phyloP scores from a whole-genome alignment of 139 green algal species.

The Haematococcus sp. region DNA sequence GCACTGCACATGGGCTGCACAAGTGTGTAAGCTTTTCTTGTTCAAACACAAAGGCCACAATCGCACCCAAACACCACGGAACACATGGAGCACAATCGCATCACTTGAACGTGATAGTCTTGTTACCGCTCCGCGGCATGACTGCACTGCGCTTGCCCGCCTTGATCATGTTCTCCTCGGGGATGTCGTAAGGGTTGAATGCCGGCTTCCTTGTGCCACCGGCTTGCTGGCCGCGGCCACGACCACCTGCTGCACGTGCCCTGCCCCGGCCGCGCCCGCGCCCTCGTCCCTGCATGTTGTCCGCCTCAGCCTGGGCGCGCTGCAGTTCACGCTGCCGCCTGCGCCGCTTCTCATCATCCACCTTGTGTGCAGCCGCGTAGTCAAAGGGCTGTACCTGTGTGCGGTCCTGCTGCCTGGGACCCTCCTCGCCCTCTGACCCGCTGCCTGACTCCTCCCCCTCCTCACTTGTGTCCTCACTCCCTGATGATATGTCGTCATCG shows the following conservation, averaged over 20 bases:
- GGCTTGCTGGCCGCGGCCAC: slow-evolving; percentile 14
- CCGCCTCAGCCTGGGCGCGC: background rate
- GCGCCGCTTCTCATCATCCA: background rate
- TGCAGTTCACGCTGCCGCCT: background rate
- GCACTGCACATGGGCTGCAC: too few relatives aligned
- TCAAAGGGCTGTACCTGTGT: background rate
- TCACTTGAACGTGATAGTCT: slow-evolving; percentile 38
- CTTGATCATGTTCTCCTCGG: slow-evolving; percentile 40
- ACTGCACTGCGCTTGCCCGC: slow-evolving; percentile 40
- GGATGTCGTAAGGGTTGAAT: slow-evolving; percentile 45
- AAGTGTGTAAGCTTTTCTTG: too few relatives aligned
- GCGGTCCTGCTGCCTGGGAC: background rate
- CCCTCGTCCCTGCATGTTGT: background rate
- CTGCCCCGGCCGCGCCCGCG: background rate
- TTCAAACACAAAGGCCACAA: too few relatives aligned
- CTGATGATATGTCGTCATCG: background rate
- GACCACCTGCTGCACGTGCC: background rate
- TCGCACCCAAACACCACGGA: too few relatives aligned
- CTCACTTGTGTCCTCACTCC: background rate
- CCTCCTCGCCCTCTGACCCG: slow-evolving; percentile 9
- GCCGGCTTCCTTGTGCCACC: slow-evolving; percentile 12
- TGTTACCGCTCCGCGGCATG: slow-evolving; percentile 41
- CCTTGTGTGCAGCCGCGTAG: background rate
- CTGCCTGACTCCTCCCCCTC: background rate
- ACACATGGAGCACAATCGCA: too few relatives aligned